phyloP scores from a whole-genome alignment of 2,329 filamentous ascomycete species.

The Phialocephala sp. region DNA sequence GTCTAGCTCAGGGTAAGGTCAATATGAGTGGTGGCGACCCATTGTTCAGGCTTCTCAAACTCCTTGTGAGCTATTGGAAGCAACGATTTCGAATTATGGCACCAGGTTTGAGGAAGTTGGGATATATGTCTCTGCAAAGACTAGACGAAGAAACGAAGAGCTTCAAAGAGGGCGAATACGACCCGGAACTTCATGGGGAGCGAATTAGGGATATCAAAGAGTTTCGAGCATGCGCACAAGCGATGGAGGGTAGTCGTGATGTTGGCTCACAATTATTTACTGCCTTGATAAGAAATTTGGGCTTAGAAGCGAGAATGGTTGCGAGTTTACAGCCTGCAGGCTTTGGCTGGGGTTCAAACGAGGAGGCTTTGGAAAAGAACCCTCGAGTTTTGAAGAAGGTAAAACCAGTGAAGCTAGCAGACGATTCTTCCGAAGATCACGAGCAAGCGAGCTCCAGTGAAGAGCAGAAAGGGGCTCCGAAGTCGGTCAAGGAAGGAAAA shows the following conservation, averaged over 20 bases:
- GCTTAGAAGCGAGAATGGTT: constrained; percentile 82
- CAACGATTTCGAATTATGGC: constrained; percentile 78
- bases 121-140: constrained; percentile 80
- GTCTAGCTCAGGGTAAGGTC: constrained; percentile 70
- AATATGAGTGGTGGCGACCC: constrained; percentile 87
- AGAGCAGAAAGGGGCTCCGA: constrained; percentile 34
- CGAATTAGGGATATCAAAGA: constrained; percentile 68
- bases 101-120: constrained; percentile 84
- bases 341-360: constrained; percentile 87
- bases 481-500: constrained; percentile 34
- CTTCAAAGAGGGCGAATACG: constrained; percentile 64
- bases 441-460: constrained; percentile 28
- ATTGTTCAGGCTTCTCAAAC: constrained; percentile 74
- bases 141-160: constrained; percentile 76
- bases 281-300: constrained; percentile 78
- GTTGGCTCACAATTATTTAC: constrained; percentile 90
- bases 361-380: constrained; percentile 67
- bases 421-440: constrained; percentile 17
- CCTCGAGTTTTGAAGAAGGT: constrained; percentile 47
- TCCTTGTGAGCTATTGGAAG: constrained; percentile 86
- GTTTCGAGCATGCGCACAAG: constrained; percentile 71
- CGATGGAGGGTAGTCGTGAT: constrained; percentile 82
- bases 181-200: constrained; percentile 76
- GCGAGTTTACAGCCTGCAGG: constrained; percentile 85
- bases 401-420: constrained; percentile 30